These are phyloP conservation scores for Prunus yedoensis DNA, from an alignment of 331 rosid genomes.

Conservation along the genomic window DNA sequence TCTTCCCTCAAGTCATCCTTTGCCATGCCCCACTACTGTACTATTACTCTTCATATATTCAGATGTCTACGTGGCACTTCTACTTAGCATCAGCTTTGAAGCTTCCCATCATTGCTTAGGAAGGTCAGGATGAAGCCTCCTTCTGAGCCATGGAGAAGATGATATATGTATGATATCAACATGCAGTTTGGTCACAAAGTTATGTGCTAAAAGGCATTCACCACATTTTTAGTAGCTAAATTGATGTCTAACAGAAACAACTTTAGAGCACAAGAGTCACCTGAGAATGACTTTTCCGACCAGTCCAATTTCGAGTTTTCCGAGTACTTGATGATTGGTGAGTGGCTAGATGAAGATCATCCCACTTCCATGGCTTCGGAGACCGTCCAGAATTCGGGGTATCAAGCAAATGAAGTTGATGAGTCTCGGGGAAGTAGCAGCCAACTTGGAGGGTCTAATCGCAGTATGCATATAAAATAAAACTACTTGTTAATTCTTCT, in stretches of 20 bases:
- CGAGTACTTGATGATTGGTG: slow-evolving; percentile 47
- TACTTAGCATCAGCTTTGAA: slow-evolving; percentile 42
- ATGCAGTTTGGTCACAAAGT: slow-evolving; percentile 5
- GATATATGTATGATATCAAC: slow-evolving; percentile 9
- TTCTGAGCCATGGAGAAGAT: slow-evolving; percentile 5
- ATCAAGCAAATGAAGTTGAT: slow-evolving; percentile 31
- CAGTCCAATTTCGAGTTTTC: slow-evolving; percentile 44
- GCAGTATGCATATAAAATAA: slow-evolving; percentile 40
- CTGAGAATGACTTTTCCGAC: slow-evolving; percentile 31
- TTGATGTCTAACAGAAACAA: slow-evolving; percentile 44
- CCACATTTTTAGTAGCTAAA: not conserved
- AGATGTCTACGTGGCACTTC: slow-evolving; percentile 28
- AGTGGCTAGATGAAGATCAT: slow-evolving; percentile 37
- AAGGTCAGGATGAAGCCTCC: slow-evolving; percentile 57
- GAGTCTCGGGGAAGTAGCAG: slow-evolving; percentile 36
- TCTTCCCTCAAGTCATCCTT: slow-evolving; percentile 46
- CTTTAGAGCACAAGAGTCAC: slow-evolving; percentile 12
- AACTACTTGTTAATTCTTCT: too few relatives aligned
- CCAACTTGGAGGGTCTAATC: slow-evolving; percentile 35
- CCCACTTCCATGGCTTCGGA: slow-evolving; percentile 23
- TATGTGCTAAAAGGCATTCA: not conserved
- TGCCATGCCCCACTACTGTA: slow-evolving; percentile 39
- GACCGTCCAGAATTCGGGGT: slow-evolving; percentile 25
- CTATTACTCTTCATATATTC: not conserved
- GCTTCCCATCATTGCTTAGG: slow-evolving; percentile 58